Conservation (phyloP, 768 basidiomycete genomes). For the Leccinum longicurvipes region DNA sequence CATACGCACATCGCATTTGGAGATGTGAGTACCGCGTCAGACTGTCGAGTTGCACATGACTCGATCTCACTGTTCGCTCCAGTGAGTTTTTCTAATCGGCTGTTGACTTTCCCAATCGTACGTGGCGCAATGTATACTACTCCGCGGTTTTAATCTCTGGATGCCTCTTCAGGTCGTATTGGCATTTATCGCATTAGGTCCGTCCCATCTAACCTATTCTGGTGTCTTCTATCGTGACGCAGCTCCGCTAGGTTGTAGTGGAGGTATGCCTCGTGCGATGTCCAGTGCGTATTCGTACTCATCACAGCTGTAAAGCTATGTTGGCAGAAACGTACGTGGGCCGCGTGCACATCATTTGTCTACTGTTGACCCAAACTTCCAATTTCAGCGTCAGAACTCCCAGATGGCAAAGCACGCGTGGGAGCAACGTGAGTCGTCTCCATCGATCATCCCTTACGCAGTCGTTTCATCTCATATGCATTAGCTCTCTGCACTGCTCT, state of each 20-base stretch:
- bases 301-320: conserved; percentile 23
- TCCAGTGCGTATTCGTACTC: background rate
- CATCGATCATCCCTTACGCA: background rate
- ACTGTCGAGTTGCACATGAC: background rate
- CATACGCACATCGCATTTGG: conserved; percentile 38
- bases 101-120: conserved; percentile 33
- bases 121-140: conserved; percentile 7
- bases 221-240: background rate
- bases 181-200: conserved; percentile 30
- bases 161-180: conserved; percentile 19
- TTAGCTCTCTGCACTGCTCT: conserved; percentile 31
- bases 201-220: background rate
- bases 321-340: conserved; percentile 30
- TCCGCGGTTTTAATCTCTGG: background rate
- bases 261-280: conserved; percentile 19
- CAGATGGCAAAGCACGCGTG: conserved; percentile 31
- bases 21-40: conserved; percentile 24
- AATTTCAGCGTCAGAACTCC: conserved; percentile 25
- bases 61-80: background rate
- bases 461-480: background rate
- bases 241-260: conserved; percentile 22
- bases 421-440: conserved; percentile 27
- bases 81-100: conserved; percentile 33
- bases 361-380: background rate
- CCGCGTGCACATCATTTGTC: background rate